Evolutionary conservation across 164 flowering plant species (phyloP).

Genomic region (Dillenia turbinata): DNA sequence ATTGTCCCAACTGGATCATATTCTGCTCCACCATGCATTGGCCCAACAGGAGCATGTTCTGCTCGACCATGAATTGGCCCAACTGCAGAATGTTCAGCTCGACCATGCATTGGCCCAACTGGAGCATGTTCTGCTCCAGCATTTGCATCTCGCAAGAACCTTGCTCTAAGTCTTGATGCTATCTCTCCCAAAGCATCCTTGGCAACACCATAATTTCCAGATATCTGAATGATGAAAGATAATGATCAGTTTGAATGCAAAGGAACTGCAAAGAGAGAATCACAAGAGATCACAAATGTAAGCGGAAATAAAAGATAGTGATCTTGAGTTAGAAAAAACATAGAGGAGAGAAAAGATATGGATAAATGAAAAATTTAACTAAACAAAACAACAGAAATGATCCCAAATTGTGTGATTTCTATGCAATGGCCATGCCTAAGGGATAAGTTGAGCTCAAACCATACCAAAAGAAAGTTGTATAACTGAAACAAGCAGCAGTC

Average conservation of each 20-base stretch:
- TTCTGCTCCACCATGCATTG: constrained; percentile 12
- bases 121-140: constrained; percentile 34
- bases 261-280: background rate
- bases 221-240: constrained; percentile 35
- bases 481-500: too few species aligned
- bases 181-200: constrained; percentile 65
- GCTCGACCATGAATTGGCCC: constrained; percentile 16
- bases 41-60: constrained; percentile 33
- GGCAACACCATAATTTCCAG: constrained; percentile 54
- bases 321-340: background rate
- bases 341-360: background rate
- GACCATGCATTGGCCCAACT: constrained; percentile 23
- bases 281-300: too few species aligned
- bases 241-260: constrained; percentile 2
- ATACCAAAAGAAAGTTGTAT: too few species aligned
- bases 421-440: background rate
- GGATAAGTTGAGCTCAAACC: background rate
- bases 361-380: background rate
- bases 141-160: constrained; percentile 48
- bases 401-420: too few species aligned
- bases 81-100: too few species aligned
- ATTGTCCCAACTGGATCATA: too few species aligned
- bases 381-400: too few species aligned
- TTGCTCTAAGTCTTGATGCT: constrained; percentile 54
- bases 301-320: background rate